Conservation (phyloP, 1,139 yeast genomes). For the Suhomyces anneliseae region DNA sequence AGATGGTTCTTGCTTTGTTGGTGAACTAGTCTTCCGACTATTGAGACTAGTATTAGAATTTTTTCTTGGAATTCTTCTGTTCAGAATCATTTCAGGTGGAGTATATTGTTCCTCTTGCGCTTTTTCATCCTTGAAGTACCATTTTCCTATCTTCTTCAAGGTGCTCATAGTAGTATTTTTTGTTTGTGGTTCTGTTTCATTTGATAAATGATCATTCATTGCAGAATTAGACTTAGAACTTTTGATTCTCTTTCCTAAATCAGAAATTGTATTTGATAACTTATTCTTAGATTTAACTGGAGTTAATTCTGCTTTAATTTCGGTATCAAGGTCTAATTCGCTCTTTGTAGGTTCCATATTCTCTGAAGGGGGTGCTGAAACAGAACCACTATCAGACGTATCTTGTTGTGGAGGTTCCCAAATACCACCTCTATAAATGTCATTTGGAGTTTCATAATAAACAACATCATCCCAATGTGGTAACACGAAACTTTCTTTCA, state of each 20-base stretch:
- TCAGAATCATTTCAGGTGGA: conserved; percentile 68
- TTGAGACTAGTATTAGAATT: conserved; percentile 9
- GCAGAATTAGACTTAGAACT: conserved; percentile 1
- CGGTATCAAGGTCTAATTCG: not conserved
- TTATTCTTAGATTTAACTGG: conserved; percentile 10
- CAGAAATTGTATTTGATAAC: conserved; percentile 31
- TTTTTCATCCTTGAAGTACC: conserved; percentile 61
- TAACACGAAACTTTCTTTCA: conserved; percentile 73
- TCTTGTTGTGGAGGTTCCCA: conserved; percentile 58
- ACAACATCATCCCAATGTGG: conserved; percentile 90
- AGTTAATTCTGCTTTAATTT: not conserved
- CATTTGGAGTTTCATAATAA: conserved; percentile 62
- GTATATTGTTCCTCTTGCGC: conserved; percentile 29
- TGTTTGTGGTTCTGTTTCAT: conserved; percentile 3
- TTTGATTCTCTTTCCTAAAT: conserved; percentile 34
- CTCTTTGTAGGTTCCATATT: not conserved
- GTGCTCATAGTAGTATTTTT: conserved; percentile 30
- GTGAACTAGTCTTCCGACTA: not conserved
- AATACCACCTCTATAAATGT: conserved; percentile 85
- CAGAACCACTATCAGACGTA: not conserved
- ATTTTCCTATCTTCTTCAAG: conserved; percentile 62
- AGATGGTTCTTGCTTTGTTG: conserved; percentile 11
- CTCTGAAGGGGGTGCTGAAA: conserved; percentile 4
- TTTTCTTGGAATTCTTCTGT: conserved; percentile 44
- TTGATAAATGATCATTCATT: not conserved